These are phyloP conservation scores for Hanseniaspora mollemarum DNA, from an alignment of 805 yeast genomes.

Conservation along the genomic window DNA sequence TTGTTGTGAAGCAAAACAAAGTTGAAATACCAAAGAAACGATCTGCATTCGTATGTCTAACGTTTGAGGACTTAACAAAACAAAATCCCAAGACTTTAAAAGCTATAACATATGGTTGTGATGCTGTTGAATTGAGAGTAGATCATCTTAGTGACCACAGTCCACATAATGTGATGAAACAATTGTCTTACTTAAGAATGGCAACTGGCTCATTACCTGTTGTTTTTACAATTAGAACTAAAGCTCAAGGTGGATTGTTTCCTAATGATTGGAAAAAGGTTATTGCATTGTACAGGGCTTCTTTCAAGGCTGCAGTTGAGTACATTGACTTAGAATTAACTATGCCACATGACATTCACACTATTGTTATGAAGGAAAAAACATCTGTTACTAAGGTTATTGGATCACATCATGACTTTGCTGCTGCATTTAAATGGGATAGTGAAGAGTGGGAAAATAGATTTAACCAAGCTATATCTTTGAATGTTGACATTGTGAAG, in stretches of 20 bases:
- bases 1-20: constrained; percentile 46
- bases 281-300: constrained; percentile 44
- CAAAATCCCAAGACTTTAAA: constrained; percentile 36
- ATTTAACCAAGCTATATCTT: constrained; percentile 52
- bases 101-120: constrained; percentile 52
- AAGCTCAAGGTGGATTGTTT: constrained; percentile 71
- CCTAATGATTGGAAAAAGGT: constrained; percentile 47
- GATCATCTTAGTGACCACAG: constrained; percentile 49
- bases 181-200: constrained; percentile 57
- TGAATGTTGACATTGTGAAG: constrained; percentile 65
- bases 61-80: constrained; percentile 47
- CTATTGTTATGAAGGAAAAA: constrained; percentile 41
- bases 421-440: constrained; percentile 53
- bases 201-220: constrained; percentile 57
- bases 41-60: constrained; percentile 63
- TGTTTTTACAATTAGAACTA: constrained; percentile 67
- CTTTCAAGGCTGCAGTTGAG: constrained; percentile 67
- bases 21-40: constrained; percentile 30
- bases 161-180: constrained; percentile 53
- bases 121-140: constrained; percentile 75
- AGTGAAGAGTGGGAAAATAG: constrained; percentile 62
- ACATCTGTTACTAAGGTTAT: constrained; percentile 53
- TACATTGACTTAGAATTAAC: constrained; percentile 71
- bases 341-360: constrained; percentile 46
- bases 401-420: constrained; percentile 71